phyloP scores from a whole-genome alignment of 1,284 basidiomycete species.

The Fomitopsis pinicola region DNA sequence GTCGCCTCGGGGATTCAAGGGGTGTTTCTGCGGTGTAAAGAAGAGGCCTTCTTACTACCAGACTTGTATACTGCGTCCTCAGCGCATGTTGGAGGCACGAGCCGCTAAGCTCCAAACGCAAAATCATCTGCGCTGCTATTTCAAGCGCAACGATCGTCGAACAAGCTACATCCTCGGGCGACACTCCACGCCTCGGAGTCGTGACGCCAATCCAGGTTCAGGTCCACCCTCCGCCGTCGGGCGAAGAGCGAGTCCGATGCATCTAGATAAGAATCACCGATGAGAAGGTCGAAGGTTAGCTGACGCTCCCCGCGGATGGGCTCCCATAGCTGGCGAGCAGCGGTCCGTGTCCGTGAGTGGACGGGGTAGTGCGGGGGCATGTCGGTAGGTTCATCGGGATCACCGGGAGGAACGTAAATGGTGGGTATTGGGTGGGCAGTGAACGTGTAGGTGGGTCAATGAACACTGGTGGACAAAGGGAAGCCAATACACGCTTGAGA shows the following conservation, averaged over 20 bases:
- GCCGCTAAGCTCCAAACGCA: neutral
- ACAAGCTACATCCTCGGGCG: neutral
- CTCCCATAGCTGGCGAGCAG: neutral
- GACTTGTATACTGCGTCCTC: neutral
- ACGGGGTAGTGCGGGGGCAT: neutral
- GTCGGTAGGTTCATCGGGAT: conserved; percentile 1
- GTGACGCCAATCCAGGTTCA: neutral
- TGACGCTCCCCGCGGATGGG: neutral
- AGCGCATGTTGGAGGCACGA: neutral
- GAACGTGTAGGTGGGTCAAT: neutral
- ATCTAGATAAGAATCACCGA: neutral
- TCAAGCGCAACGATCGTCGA: neutral
- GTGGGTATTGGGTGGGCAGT: neutral
- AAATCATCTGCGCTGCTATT: neutral
- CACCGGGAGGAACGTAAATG: neutral
- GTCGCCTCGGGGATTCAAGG: neutral
- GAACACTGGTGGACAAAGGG: neutral
- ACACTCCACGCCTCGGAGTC: neutral
- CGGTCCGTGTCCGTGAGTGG: neutral
- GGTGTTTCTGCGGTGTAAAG: neutral
- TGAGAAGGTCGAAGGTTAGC: neutral
- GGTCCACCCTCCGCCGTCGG: neutral
- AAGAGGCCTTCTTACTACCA: neutral
- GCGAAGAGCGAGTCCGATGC: neutral
- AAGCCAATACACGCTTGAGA: neutral